Evolutionary conservation across 1,284 basidiomycete genomes (phyloP).

Genomic region (Meripilus lineatus): DNA sequence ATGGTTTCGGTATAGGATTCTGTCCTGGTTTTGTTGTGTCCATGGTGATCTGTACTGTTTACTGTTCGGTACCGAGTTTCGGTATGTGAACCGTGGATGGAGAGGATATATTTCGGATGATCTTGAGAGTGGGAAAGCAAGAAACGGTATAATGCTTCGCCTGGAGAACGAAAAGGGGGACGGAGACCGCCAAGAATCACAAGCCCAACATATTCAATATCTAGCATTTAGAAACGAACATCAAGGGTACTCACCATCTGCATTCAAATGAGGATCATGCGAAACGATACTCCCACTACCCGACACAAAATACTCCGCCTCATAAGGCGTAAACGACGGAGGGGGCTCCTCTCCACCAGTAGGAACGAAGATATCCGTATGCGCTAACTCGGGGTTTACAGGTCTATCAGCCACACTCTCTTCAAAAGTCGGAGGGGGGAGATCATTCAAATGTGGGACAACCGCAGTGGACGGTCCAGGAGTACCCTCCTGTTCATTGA

Average conservation of each 20-base stretch:
- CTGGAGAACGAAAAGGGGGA: slow-evolving; percentile 34
- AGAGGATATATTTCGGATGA: slow-evolving; percentile 46
- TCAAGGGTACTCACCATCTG: slow-evolving; percentile 49
- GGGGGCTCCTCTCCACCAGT: slow-evolving; percentile 40
- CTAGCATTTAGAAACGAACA: not conserved
- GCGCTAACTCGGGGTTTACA: slow-evolving; percentile 9
- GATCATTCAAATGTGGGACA: too few species aligned
- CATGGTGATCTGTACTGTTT: slow-evolving; percentile 31
- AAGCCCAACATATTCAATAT: not conserved
- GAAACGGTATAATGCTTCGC: slow-evolving; percentile 72
- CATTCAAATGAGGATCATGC: slow-evolving; percentile 67
- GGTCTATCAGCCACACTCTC: slow-evolving; percentile 3
- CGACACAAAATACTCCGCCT: slow-evolving; percentile 52
- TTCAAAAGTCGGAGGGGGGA: slow-evolving; percentile 8
- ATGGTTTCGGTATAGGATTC: slow-evolving; percentile 54
- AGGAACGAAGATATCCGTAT: slow-evolving; percentile 18
- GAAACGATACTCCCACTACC: slow-evolving; percentile 53
- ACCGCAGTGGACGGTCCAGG: not conserved
- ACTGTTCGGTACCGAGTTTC: slow-evolving; percentile 52
- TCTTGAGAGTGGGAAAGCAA: slow-evolving; percentile 50
- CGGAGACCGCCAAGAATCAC: not conserved
- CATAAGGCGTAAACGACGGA: slow-evolving; percentile 57
- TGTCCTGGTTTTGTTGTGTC: slow-evolving; percentile 35
- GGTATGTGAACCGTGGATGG: slow-evolving; percentile 51
- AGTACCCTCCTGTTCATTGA: too few species aligned